Evolutionary conservation across 805 yeast species (phyloP), one percentile per base, ranked within the genome.

Genomic region (Candida yuanshanica): DNA sequence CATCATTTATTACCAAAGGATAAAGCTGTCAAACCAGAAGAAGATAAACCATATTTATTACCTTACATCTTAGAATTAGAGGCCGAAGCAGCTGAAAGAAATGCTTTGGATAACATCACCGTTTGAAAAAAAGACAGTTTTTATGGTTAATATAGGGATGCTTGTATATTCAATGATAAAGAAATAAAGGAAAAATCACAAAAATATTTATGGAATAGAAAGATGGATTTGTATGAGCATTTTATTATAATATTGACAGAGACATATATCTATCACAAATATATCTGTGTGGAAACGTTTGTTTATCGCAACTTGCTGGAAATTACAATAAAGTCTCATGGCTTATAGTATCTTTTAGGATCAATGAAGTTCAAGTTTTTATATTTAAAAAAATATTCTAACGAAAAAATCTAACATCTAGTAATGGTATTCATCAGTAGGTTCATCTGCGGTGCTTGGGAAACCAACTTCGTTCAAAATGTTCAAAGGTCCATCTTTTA

Each of bases 41-140:
- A 91, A 48, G 95, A 87, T 65, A 66, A 68, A 43, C 84, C 84
- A 55, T 90, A 89, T 71, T 74, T 93, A 61, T 67, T 85, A 45
- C 97, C 96, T 54, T 85, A 84, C 72, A 71, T 93, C 48, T 76
- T 90, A 60, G 97, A 93, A 74, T 95, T 91, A 47, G 98, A 93
- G 73, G 87, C 86, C 56, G 97, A 87, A 67, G 83, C 81, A 37
- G 72, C 75, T 50, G 99, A 93, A 74, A 88, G 83, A 70, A 81
- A 75, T 48, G 93, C 83, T 60, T 79, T 93, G 60, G 95, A 93
- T 75, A 83, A 86, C 75, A 72, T 87, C 53, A 69, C 40, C n/a
- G 42, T 38, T 31, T 39, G 43, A 32, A 43, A 37, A 39, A 27
- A 27, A 14, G 31, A 27, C 31, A 25, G 21, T 31, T 25, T 20